Percentiles rank a stretch among this genome's conserved stretches.
phyloP scores from a whole-genome alignment of 169 alveolate species.

The Plasmodium gaboni region DNA sequence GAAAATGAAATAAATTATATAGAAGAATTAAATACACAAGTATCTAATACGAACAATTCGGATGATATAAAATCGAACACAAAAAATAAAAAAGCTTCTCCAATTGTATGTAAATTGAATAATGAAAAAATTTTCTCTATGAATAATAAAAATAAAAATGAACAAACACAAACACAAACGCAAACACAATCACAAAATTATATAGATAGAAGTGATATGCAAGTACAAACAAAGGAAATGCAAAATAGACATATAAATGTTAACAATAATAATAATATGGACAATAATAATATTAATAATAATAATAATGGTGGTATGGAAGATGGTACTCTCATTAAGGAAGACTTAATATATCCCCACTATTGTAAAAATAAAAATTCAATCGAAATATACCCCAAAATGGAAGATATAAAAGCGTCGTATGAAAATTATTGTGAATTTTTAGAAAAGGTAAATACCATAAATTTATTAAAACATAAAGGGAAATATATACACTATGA shows the following conservation, averaged over 20 bases:
- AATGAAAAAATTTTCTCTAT: neutral
- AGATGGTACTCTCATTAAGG: neutral
- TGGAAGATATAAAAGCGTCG: conserved; percentile 76
- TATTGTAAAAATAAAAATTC: conserved; percentile 15
- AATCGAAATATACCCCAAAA: conserved; percentile 18
- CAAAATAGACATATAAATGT: neutral
- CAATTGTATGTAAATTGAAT: neutral
- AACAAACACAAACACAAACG: too few species aligned
- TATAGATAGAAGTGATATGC: neutral
- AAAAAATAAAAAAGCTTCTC: neutral
- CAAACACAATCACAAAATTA: neutral
- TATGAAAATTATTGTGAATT: conserved; percentile 70
- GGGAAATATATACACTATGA: conserved; percentile 77
- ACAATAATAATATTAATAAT: neutral
- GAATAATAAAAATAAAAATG: neutral
- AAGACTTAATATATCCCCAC: conserved; percentile 18
- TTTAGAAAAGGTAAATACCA: conserved; percentile 45
- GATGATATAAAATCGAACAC: neutral
- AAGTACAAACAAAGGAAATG: too few species aligned
- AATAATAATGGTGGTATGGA: neutral
- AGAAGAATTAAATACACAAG: neutral
- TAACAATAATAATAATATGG: neutral
- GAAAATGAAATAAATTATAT: neutral
- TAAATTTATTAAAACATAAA: conserved; percentile 73
- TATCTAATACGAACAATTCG: neutral